These are phyloP conservation scores for Corrigiola litoralis DNA, from an alignment of 179 eudicot species.

Conservation along the genomic window DNA sequence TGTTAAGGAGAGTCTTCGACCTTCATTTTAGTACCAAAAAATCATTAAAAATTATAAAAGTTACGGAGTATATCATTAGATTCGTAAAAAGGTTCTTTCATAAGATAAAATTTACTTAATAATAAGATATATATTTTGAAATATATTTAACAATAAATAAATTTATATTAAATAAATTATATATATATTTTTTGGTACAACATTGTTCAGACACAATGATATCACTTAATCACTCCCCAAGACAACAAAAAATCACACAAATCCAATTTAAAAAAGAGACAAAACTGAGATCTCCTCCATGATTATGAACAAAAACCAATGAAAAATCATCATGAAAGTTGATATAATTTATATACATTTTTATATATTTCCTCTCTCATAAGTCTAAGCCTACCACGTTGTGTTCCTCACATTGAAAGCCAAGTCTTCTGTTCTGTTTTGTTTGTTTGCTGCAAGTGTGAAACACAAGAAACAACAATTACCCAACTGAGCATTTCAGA, in stretches of 20 bases:
- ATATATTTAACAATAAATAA: too few relatives aligned
- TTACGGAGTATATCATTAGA: too few relatives aligned
- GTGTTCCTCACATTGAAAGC: slow-evolving; percentile 50
- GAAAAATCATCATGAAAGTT: too few relatives aligned
- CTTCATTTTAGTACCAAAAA: too few relatives aligned
- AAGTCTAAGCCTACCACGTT: slow-evolving; percentile 36
- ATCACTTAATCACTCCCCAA: background rate
- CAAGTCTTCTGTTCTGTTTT: slow-evolving; percentile 30
- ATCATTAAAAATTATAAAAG: too few relatives aligned
- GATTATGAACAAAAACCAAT: background rate
- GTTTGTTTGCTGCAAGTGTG: slow-evolving; percentile 37
- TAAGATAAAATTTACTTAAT: background rate
- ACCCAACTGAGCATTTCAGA: slow-evolving; percentile 9
- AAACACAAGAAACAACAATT: slow-evolving; percentile 36
- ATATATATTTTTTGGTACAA: too few relatives aligned
- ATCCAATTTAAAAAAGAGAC: slow-evolving; percentile 4
- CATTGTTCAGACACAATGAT: too few relatives aligned
- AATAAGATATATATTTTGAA: background rate
- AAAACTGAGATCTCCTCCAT: slow-evolving; percentile 27
- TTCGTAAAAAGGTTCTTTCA: too few relatives aligned
- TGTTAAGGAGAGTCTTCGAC: too few relatives aligned
- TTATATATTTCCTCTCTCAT: slow-evolving; percentile 21
- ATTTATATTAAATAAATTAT: too few relatives aligned
- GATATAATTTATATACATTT: background rate
- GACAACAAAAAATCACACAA: background rate